phyloP scores from a whole-genome alignment of 1,139 yeast genomes.

The Hanseniaspora sp. region DNA sequence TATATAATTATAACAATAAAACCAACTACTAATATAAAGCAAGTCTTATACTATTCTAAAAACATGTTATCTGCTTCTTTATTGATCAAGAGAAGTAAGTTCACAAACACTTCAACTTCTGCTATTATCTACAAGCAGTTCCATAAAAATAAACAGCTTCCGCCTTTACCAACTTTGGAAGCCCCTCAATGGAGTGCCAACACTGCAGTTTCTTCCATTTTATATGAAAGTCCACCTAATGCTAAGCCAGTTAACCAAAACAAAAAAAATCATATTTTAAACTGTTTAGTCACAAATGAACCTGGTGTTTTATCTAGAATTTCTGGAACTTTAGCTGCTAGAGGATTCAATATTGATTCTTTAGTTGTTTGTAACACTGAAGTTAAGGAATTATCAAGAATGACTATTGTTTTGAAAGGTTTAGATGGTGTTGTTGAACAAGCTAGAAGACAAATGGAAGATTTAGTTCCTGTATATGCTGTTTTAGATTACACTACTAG shows the following conservation, averaged over 20 bases:
- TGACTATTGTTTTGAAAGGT: slow-evolving; percentile 91
- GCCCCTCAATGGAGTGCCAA: slow-evolving; percentile 93
- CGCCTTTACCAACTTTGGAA: slow-evolving; percentile 88
- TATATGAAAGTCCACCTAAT: slow-evolving; percentile 84
- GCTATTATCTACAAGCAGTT: slow-evolving; percentile 89
- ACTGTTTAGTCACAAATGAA: slow-evolving; percentile 95
- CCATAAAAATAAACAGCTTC: slow-evolving; percentile 76
- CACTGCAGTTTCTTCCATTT: slow-evolving; percentile 87
- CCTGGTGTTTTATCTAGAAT: slow-evolving; percentile 94
- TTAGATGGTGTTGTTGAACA: slow-evolving; percentile 95
- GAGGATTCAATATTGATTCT: slow-evolving; percentile 96
- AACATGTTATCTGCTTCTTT: slow-evolving; percentile 9
- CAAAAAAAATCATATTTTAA: slow-evolving; percentile 74
- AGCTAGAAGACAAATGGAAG: slow-evolving; percentile 97
- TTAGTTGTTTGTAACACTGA: slow-evolving; percentile 94
- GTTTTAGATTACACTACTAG: slow-evolving; percentile 88
- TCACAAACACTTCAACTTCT: slow-evolving; percentile 57
- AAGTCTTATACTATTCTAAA: no score
- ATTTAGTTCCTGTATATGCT: slow-evolving; percentile 95
- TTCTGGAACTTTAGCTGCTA: slow-evolving; percentile 91
- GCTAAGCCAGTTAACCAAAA: slow-evolving; percentile 38
- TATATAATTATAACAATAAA: no score
- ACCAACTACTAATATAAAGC: no score
- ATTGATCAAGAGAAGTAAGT: slow-evolving; percentile 13
- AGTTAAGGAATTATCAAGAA: slow-evolving; percentile 85